phyloP scores from a whole-genome alignment of 371 early-diverging fungal species.

The Lichtheimia hyalospora region DNA sequence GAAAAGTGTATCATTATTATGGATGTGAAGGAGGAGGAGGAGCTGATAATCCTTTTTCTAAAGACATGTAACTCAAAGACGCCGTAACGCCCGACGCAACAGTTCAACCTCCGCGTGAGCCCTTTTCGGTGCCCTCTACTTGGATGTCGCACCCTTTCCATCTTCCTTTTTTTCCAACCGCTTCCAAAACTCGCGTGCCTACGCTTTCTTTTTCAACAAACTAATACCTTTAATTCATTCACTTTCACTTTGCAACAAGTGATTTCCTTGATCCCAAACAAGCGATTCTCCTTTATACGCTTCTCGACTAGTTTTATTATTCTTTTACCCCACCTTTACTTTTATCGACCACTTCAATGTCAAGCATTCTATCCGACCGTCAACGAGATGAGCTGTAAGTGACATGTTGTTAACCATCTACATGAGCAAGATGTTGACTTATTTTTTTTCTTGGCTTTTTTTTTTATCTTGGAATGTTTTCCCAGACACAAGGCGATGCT shows the following conservation, averaged over 20 bases:
- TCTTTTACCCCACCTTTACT: slow-evolving; percentile 2
- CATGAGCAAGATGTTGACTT: background rate
- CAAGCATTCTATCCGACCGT: slow-evolving; percentile 66
- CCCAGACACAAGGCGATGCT: slow-evolving; percentile 79
- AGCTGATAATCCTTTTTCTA: no score
- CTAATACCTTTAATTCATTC: no score
- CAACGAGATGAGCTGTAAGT: slow-evolving; percentile 78
- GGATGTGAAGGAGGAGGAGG: no score
- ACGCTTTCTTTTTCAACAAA: background rate
- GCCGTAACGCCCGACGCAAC: no score
- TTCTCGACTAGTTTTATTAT: background rate
- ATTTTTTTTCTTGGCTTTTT: background rate
- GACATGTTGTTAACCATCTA: background rate
- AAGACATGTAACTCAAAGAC: no score
- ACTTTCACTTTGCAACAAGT: no score
- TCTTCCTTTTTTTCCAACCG: background rate
- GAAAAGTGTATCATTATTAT: no score
- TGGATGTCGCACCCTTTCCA: background rate
- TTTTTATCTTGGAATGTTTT: background rate
- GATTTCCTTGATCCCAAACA: no score
- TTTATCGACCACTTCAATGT: slow-evolving; percentile 25
- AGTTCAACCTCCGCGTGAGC: no score
- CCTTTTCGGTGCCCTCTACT: background rate
- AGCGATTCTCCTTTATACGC: no score
- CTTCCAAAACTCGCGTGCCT: background rate